These are phyloP conservation scores for Geotrichum restrictum DNA, from an alignment of 1,139 yeast genomes.

Conservation along the genomic window DNA sequence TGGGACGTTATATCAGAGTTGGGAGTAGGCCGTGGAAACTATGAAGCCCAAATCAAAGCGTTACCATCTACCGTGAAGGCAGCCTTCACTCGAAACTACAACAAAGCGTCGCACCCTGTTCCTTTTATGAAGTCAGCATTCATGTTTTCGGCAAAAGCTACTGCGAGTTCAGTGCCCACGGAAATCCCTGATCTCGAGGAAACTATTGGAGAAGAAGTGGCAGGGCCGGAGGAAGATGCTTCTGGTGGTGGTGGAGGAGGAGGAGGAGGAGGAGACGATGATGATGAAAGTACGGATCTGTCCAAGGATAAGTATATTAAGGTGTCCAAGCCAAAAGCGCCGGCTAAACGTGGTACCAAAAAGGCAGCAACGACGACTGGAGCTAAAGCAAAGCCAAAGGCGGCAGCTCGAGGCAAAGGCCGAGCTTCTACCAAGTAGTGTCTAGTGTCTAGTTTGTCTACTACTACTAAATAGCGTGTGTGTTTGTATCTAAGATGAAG, in stretches of 20 bases:
- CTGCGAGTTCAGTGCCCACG: conserved; percentile 31
- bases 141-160: conserved; percentile 43
- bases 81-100: conserved; percentile 81
- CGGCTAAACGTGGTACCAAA: conserved; percentile 23
- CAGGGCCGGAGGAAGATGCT: conserved; percentile 47
- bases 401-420: conserved; percentile 25
- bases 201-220: conserved; percentile 55
- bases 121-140: conserved; percentile 72
- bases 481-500: no score
- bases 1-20: conserved; percentile 85
- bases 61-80: conserved; percentile 74
- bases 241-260: conserved; percentile 51
- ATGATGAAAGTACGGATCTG: conserved; percentile 39
- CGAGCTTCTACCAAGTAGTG: conserved; percentile 19
- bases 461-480: no score
- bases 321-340: conserved; percentile 39
- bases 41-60: conserved; percentile 56
- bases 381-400: conserved; percentile 24
- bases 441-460: no score
- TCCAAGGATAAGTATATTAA: conserved; percentile 58
- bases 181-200: conserved; percentile 59
- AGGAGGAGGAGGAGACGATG: conserved; percentile 35
- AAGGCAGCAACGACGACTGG: conserved; percentile 24
- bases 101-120: conserved; percentile 71
- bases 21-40: conserved; percentile 57